phyloP scores from a whole-genome alignment of 139 green algal genomes.

The Spirogloea muscicola region DNA sequence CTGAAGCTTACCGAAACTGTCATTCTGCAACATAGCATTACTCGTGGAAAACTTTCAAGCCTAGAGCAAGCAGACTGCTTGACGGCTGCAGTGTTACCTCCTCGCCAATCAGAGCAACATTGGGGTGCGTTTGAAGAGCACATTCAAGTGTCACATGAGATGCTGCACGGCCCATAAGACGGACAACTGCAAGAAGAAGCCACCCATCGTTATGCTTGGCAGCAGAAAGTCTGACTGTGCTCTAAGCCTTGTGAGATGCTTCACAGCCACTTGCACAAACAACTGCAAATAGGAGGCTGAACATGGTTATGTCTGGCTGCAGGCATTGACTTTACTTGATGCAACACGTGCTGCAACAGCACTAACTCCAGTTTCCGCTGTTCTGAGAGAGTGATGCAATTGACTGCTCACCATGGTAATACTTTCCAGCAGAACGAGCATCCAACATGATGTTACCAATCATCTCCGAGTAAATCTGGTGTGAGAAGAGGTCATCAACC shows the following conservation, averaged over 20 bases:
- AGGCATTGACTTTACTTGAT: neutral
- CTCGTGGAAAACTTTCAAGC: too few relatives aligned
- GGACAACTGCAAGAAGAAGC: too few relatives aligned
- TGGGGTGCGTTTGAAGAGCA: conserved; percentile 64
- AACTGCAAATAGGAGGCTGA: too few relatives aligned
- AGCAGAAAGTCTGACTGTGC: too few relatives aligned
- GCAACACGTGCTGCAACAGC: neutral
- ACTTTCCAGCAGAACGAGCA: conserved; percentile 56
- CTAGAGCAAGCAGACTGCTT: too few relatives aligned
- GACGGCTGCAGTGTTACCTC: conserved; percentile 45
- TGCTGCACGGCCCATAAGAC: conserved; percentile 61
- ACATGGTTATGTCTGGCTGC: neutral
- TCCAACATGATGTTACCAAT: conserved; percentile 68
- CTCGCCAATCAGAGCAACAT: conserved; percentile 61
- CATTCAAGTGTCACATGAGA: conserved; percentile 66
- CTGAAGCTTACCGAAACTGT: too few relatives aligned
- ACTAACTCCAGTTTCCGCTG: neutral
- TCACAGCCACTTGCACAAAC: too few relatives aligned
- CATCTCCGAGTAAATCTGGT: conserved; percentile 58
- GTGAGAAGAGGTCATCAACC: too few relatives aligned
- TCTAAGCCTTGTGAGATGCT: too few relatives aligned
- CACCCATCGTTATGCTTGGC: too few relatives aligned
- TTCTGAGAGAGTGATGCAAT: neutral
- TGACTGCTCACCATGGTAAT: conserved; percentile 60
- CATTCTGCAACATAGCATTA: too few relatives aligned